These are phyloP conservation scores for Kodamaea derodonti DNA, from an alignment of 1,139 yeast genomes.

Conservation along the genomic window DNA sequence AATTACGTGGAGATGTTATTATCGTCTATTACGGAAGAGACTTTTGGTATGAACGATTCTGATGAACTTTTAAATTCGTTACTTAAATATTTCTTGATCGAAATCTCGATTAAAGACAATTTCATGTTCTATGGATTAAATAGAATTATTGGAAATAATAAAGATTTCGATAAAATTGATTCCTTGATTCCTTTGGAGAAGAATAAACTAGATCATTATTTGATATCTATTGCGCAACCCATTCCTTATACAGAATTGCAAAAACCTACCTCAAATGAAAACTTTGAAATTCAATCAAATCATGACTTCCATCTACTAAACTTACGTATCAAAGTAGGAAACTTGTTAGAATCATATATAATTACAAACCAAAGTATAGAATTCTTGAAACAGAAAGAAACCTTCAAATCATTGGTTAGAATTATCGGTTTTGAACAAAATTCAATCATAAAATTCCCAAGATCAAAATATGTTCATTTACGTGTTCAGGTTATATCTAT, in stretches of 20 bases:
- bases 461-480: slow-evolving; percentile 37
- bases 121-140: slow-evolving; percentile 51
- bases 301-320: slow-evolving; percentile 45
- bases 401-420: slow-evolving; percentile 42
- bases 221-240: slow-evolving; percentile 33
- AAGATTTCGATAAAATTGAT: slow-evolving; percentile 32
- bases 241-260: slow-evolving; percentile 15
- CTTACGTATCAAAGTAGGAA: slow-evolving; percentile 38
- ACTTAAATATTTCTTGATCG: slow-evolving; percentile 36
- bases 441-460: slow-evolving; percentile 41
- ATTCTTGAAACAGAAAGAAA: slow-evolving; percentile 31
- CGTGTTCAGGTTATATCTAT: slow-evolving; percentile 43
- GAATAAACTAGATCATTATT: slow-evolving; percentile 22
- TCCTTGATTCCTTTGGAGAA: slow-evolving; percentile 27
- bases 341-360: slow-evolving; percentile 42
- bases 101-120: slow-evolving; percentile 37
- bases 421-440: slow-evolving; percentile 53
- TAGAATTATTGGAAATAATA: slow-evolving; percentile 50
- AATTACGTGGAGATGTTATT: slow-evolving; percentile 39
- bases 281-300: slow-evolving; percentile 20
- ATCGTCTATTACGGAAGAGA: slow-evolving; percentile 33
- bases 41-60: slow-evolving; percentile 21
- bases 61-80: slow-evolving; percentile 33
- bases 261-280: slow-evolving; percentile 5
- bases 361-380: slow-evolving; percentile 28